A percentile compares a stretch with the other conserved stretches of the same genome.
phyloP scores from a whole-genome alignment of 345 rosid genomes.

The Eucalyptus viminalis region DNA sequence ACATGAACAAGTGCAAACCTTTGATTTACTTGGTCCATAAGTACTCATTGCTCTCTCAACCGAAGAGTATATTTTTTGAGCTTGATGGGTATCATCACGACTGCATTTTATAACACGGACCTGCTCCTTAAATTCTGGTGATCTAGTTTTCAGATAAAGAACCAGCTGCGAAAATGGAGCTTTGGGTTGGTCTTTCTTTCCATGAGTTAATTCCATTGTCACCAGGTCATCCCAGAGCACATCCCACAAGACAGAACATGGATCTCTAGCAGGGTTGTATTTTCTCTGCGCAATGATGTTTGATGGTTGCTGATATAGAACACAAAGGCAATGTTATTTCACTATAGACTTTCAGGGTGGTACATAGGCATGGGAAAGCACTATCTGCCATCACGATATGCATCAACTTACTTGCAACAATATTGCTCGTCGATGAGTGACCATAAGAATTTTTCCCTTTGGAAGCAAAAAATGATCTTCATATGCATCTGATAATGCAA shows the following conservation, averaged over 20 bases:
- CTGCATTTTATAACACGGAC: conserved; percentile 63
- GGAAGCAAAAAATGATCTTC: conserved; percentile 91
- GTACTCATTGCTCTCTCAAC: conserved; percentile 58
- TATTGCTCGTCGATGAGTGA: conserved; percentile 81
- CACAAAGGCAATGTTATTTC: not conserved
- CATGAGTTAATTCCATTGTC: conserved; percentile 73
- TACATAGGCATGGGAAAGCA: not conserved
- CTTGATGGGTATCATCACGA: conserved; percentile 62
- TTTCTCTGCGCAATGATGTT: conserved; percentile 80
- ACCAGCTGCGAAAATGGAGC: conserved; percentile 61
- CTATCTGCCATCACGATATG: not conserved
- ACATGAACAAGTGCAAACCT: conserved; percentile 25
- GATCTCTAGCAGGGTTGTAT: conserved; percentile 85
- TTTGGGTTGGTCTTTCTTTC: conserved; percentile 74
- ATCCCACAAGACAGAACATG: conserved; percentile 90
- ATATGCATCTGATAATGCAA: conserved; percentile 93
- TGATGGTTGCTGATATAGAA: conserved; percentile 59
- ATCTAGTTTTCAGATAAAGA: conserved; percentile 38
- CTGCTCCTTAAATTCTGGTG: conserved; percentile 62
- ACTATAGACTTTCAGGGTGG: not conserved
- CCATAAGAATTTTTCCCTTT: conserved; percentile 57
- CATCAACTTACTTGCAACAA: conserved; percentile 59
- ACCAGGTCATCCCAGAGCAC: conserved; percentile 67
- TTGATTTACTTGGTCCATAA: conserved; percentile 37
- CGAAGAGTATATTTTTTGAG: conserved; percentile 54